Evolutionary conservation across 2,329 filamentous ascomycete genomes (phyloP), one percentile per base, ranked within the genome.

Genomic region (Microsporum ferrugineum): DNA sequence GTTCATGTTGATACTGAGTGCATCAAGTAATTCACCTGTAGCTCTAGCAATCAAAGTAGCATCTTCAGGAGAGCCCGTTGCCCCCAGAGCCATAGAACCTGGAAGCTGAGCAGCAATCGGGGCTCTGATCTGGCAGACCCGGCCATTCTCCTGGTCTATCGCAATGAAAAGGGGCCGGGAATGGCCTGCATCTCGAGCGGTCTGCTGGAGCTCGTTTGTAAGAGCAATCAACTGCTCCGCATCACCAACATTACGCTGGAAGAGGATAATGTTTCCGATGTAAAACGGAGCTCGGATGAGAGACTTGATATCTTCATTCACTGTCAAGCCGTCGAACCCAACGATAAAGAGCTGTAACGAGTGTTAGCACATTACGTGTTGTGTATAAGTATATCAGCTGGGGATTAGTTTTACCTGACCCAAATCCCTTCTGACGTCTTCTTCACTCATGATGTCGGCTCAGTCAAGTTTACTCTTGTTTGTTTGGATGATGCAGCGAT

Each of bases 101-200:
- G 76, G 76, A 6, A 77, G 65, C 57, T 76, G 76, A 8, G 72
- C 63, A 38, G 73, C 74, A 29, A 75, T 68, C 3, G 75, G 73
- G 3, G 73, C 70, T 34, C 71, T 72, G 38, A 78, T 73, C 1
- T 75, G 68, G 29, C 76, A 76, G 33, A 78, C 73, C 5, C 77
- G 65, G 2, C 75, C 75, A 71, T 77, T 78, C 63, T 78, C 76
- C 63, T 78, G 76, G 57, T 78, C 76, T 39, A 76, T 75, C 2
- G 72, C 73, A 36, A 79, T 78, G 57, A 79, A 73, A 0, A 78
- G 66, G 58, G 71, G 73, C 59, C 73, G 70, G 39, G 70, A 49
- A 63, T 78, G 72, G 4, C 75, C 74, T 17, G 75, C 71, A 27
- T 67, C 55, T 61, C 67, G 72, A 27, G 77, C 75, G 59, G 74